Percentiles rank a stretch among this genome's conserved stretches.
Evolutionary conservation across 1,139 yeast species (phyloP).

Genomic region (Yamadazyma diddensiae): DNA sequence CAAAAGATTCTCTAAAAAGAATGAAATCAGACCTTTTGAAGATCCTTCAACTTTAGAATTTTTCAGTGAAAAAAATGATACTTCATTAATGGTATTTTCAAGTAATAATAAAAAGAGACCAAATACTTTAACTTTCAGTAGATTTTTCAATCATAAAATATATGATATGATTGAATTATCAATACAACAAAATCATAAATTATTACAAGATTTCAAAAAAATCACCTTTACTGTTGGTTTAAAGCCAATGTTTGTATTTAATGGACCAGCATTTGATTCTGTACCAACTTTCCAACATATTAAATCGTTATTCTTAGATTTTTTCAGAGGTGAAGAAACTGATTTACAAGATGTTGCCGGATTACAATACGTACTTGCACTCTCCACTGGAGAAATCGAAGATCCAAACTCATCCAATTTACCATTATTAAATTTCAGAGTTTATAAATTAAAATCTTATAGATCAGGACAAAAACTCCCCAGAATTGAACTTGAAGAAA

Average conservation of each 20-base stretch:
- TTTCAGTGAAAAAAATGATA: constrained; percentile 90
- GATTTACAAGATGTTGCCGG: constrained; percentile 93
- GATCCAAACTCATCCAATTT: constrained; percentile 53
- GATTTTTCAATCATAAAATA: constrained; percentile 86
- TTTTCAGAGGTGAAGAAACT: constrained; percentile 84
- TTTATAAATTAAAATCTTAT: constrained; percentile 78
- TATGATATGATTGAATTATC: constrained; percentile 94
- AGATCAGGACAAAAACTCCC: constrained; percentile 87
- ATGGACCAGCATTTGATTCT: constrained; percentile 86
- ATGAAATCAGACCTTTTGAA: constrained; percentile 90
- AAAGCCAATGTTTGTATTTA: constrained; percentile 92
- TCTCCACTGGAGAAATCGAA: constrained; percentile 77
- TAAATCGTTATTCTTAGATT: constrained; percentile 86
- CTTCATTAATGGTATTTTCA: constrained; percentile 80
- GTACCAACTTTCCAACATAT: constrained; percentile 85
- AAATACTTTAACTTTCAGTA: constrained; percentile 78
- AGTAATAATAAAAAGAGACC: constrained; percentile 90
- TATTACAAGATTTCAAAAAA: constrained; percentile 77
- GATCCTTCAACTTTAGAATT: constrained; percentile 86
- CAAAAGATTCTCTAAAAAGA: constrained; percentile 83
- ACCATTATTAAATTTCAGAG: constrained; percentile 86
- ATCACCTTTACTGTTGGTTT: constrained; percentile 82
- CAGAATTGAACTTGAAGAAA: constrained; percentile 89
- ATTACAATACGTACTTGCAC: constrained; percentile 81
- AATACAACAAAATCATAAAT: constrained; percentile 64